Conservation (phyloP, 148 eudicot genomes). For the Hydrangea macrophylla region DNA sequence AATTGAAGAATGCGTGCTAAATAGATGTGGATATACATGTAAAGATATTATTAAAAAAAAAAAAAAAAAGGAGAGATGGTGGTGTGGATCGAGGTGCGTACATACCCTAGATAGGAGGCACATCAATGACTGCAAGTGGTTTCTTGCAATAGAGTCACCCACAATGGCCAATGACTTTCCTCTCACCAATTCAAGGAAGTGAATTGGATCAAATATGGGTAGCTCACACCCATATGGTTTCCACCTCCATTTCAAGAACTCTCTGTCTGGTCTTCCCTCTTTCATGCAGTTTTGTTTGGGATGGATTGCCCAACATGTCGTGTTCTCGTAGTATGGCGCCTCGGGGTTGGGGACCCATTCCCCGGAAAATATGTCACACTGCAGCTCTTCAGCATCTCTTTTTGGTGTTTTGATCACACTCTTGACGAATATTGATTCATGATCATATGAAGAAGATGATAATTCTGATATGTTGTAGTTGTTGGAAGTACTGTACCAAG, state of each 20-base stretch:
- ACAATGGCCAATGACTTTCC: conserved; percentile 52
- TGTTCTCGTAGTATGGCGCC: conserved; percentile 46
- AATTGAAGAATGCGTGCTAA: too few relatives aligned
- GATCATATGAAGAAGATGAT: too few relatives aligned
- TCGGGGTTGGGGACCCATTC: conserved; percentile 42
- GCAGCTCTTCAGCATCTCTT: conserved; percentile 15
- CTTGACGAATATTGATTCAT: too few relatives aligned
- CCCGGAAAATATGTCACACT: conserved; percentile 47
- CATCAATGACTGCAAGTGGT: conserved; percentile 57
- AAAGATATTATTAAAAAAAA: too few relatives aligned
- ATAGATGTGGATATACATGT: too few relatives aligned
- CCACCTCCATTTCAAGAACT: conserved; percentile 52
- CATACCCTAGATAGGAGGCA: conserved; percentile 50
- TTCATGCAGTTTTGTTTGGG: conserved; percentile 55
- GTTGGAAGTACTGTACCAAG: too few relatives aligned
- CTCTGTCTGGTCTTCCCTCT: conserved; percentile 41
- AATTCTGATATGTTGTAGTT: too few relatives aligned
- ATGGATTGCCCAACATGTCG: conserved; percentile 41
- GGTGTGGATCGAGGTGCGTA: neutral
- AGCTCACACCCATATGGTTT: conserved; percentile 51
- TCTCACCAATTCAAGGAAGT: conserved; percentile 43
- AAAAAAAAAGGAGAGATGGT: too few relatives aligned
- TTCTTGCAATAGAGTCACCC: conserved; percentile 56
- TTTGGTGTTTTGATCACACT: too few relatives aligned
- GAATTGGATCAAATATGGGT: conserved; percentile 36